These are phyloP conservation scores for Cystobasidium onofrii DNA, from an alignment of 768 basidiomycete species.

Conservation along the genomic window DNA sequence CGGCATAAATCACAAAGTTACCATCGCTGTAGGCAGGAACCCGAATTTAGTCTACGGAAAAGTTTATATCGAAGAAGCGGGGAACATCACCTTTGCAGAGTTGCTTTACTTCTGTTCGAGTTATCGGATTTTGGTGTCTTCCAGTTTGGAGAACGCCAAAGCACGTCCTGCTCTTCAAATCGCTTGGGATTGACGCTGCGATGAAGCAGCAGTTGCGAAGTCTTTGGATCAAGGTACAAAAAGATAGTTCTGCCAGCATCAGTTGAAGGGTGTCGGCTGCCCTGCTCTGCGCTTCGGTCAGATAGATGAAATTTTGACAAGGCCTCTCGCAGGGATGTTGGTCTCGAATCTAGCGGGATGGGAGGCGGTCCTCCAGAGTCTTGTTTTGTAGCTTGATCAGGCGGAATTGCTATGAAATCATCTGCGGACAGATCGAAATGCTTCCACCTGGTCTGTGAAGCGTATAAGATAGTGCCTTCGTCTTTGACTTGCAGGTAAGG, in stretches of 20 bases:
- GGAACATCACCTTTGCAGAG: constrained; percentile 28
- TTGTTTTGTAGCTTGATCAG: not conserved
- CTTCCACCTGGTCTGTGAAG: not conserved
- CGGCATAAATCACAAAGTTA: constrained; percentile 21
- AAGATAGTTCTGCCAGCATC: not conserved
- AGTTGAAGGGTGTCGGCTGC: not conserved
- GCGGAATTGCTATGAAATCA: not conserved
- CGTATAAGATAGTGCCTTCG: not conserved
- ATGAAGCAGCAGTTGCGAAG: constrained; percentile 40
- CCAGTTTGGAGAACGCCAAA: constrained; percentile 32
- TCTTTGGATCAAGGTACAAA: constrained; percentile 38
- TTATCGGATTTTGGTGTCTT: not conserved
- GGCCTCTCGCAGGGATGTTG: not conserved
- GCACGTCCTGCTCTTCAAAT: not conserved
- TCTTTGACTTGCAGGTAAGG: constrained; percentile 29
- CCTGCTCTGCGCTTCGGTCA: not conserved
- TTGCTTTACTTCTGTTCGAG: not conserved
- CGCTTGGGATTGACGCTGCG: constrained; percentile 31
- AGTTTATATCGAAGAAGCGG: too few species aligned
- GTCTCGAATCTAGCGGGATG: constrained; percentile 14
- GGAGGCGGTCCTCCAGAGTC: not conserved
- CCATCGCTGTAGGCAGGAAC: constrained; percentile 7
- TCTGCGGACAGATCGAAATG: not conserved
- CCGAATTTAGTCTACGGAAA: too few species aligned
- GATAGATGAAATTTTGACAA: constrained; percentile 3